Evolutionary conservation across 108 stramenopile species (phyloP), one percentile per base, ranked within the genome.

Genomic region (Bacterosira constricta): DNA sequence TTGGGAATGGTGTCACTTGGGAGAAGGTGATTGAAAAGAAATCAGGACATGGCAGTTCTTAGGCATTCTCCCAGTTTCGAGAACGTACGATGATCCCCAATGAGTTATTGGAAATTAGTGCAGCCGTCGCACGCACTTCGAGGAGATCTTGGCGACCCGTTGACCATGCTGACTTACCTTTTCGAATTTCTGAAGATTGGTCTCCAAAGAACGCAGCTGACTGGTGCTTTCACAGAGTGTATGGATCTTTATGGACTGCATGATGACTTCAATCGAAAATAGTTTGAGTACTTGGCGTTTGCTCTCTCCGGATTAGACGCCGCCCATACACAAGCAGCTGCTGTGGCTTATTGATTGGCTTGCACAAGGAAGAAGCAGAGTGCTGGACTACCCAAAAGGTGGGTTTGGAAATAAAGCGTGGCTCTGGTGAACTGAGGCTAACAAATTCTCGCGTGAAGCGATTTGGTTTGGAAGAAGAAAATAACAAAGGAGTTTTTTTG

Each of bases 311-410:
- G 96, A 38, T 72, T 90, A 15, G 86, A 88, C 50, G 94, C 94
- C 7, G 87, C 88, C 2, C 87, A 91, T 25, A 96, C 96, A 1
- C 91, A 92, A 66, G 90, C 90, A 8, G 96, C 96, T 0, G 87
- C 94, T 5, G 87, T 97, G 47, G 88, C 90, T n/a, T 97, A 97
- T 71, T 96, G 82, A 71, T 77, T n/a, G 96, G 95, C 65, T 74
- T 96, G 51, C 88, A 93, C 80, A 71, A 71, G 18, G 57, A 81
- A 15, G 89, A 81, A 6, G 89, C 89, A 0, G n/a, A n/a, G 85
- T 90, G 0, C 47, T 96, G 34, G 93, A 96, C 60, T 96, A 93
- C 59, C 96, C 96, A 8, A 77, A 62, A 66, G 92, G 92, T 26
- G 96, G 93, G 93, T n/a, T 76, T 90, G 52, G 55, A 69, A 29